Percentiles rank a stretch among this genome's conserved stretches.
Evolutionary conservation across 352 stramenopile species (phyloP).

Genomic region (Phytopythium chamaehyphon): DNA sequence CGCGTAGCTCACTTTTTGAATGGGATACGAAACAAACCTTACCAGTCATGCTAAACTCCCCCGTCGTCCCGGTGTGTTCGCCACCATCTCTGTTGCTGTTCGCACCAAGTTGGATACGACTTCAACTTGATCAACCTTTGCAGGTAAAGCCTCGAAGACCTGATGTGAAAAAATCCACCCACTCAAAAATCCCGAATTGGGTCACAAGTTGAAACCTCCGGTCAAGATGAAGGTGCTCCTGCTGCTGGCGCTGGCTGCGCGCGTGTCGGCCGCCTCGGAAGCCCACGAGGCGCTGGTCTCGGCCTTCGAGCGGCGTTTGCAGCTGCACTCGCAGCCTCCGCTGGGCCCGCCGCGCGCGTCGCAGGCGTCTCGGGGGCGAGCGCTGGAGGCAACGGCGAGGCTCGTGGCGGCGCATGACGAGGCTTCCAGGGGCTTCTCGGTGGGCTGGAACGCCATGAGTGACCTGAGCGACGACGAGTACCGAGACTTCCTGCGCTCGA

Average conservation of each 20-base stretch:
- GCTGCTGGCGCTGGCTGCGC: not conserved
- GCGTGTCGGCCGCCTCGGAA: no score
- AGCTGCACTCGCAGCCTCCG: conserved; percentile 15
- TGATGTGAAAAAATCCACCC: conserved; percentile 1
- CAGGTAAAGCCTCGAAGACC: not conserved
- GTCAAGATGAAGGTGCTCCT: not conserved
- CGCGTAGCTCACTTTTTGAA: no score
- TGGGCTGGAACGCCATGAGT: conserved; percentile 63
- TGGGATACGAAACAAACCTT: no score
- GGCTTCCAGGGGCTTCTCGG: conserved; percentile 40
- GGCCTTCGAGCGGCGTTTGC: conserved; percentile 22
- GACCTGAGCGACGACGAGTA: conserved; percentile 71
- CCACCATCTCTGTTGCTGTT: no score
- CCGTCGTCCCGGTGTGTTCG: no score
- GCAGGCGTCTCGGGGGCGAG: conserved; percentile 30
- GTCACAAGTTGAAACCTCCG: not conserved
- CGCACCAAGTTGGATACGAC: not conserved
- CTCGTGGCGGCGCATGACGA: conserved; percentile 36
- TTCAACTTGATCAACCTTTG: not conserved
- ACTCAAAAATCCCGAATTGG: not conserved
- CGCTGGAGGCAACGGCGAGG: conserved; percentile 33
- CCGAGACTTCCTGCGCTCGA: conserved; percentile 44
- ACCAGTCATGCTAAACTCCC: no score
- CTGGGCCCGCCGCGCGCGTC: conserved; percentile 46
- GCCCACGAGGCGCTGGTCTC: conserved; percentile 5